Base-by-base conservation (phyloP, 192 early-diverging fungal species). In the Coemansia sp. region DNA sequence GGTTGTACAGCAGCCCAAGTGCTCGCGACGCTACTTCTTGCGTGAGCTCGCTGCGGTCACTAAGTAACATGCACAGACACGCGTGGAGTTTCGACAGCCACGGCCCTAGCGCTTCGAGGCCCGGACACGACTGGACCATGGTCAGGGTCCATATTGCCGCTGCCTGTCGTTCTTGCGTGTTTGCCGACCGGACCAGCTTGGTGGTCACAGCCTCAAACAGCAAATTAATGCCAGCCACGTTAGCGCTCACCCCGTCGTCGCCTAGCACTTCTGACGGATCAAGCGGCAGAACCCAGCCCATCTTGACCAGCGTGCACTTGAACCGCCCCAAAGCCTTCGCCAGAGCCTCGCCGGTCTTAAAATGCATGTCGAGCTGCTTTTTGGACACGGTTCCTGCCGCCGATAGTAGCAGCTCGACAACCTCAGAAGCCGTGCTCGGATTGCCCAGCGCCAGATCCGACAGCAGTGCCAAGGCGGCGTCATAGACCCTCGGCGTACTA, bases 331-430 rank as follows among this genome's bases (percentile, higher is more conserved):
- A 20, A 2, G 60, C 45, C 14, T 47, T 40, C 0, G 87, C 82
- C 44, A 93, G 58, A 0, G 93, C 85, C 56, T 93, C 91, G 21
- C 93, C 95, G 30, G 89, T 79, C 10, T 84, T 83, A 58, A 97
- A 94, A 47, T 91, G 84, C 26, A 90, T 58, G 41, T 97, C 95
- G 0, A 88, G 78, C 30, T 92, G 84, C 52, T 94, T 74, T 15
- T 55, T 92, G 28, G 84, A 82, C 28, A 84, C 62, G 5, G 70
- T 57, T 14, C 78, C 55, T 2, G 85, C 78, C n/a, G 89, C 64
- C 2, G 82, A 67, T 11, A 74, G 75, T 36, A 90, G 53, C 42
- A 79, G 70, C 20, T 56, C 41, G 27, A 82, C 53, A 12, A 84
- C 54, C 8, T 52, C 50, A 2, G 46, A n/a, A 2, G 62, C 55